A percentile compares a stretch with the other conserved stretches of the same genome.
These are phyloP conservation scores for Coemansia sp. DNA, from an alignment of 192 early-diverging fungal genomes.

Conservation along the genomic window DNA sequence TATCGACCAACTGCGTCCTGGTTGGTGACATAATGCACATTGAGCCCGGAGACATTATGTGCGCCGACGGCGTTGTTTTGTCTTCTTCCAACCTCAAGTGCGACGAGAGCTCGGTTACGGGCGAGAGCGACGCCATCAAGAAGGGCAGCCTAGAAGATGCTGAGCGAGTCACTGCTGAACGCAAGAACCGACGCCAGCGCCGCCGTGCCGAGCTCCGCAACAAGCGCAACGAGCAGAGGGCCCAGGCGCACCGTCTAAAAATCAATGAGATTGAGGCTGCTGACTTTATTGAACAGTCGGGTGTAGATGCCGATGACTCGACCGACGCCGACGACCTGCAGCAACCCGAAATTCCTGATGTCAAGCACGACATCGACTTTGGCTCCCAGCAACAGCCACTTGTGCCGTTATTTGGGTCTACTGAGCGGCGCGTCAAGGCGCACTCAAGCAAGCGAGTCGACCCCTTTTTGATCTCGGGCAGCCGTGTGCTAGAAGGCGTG, in stretches of 20 bases:
- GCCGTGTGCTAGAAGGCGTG: slow-evolving; percentile 87
- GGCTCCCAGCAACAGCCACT: slow-evolving; percentile 4
- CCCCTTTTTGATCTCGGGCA: slow-evolving; percentile 93
- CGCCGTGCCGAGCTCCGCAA: slow-evolving; percentile 47
- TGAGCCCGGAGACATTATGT: slow-evolving; percentile 90
- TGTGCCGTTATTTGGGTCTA: not conserved
- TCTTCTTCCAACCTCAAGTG: slow-evolving; percentile 76
- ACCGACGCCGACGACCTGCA: slow-evolving; percentile 36
- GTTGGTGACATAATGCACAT: slow-evolving; percentile 90
- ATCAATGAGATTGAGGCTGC: slow-evolving; percentile 28
- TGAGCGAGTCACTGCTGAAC: slow-evolving; percentile 24
- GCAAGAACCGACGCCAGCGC: slow-evolving; percentile 41
- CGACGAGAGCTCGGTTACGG: slow-evolving; percentile 94
- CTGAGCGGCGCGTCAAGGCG: slow-evolving; percentile 21
- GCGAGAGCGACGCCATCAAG: slow-evolving; percentile 89
- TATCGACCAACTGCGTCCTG: slow-evolving; percentile 78
- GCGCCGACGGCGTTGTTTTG: slow-evolving; percentile 88
- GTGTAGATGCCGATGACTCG: slow-evolving; percentile 48
- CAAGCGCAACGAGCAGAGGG: slow-evolving; percentile 48
- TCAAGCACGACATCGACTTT: not conserved
- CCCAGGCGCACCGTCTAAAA: slow-evolving; percentile 12
- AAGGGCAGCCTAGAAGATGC: slow-evolving; percentile 66
- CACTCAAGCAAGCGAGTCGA: slow-evolving; percentile 47
- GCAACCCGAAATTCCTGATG: not conserved
- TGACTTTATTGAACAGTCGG: slow-evolving; percentile 24